Base-by-base conservation (phyloP, 140 eudicot species). In the Flaveria floridana region DNA sequence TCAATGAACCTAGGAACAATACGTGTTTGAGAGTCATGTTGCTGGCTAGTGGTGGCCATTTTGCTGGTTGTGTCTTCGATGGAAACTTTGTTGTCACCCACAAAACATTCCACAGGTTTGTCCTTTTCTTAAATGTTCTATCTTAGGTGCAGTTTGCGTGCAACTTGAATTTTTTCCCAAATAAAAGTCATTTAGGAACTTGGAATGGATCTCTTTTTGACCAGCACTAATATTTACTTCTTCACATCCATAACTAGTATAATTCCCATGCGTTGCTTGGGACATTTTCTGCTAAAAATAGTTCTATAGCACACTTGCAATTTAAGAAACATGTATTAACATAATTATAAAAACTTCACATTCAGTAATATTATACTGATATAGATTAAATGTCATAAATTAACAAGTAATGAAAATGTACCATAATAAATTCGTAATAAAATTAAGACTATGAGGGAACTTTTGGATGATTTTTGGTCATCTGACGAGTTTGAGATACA, bases 11-110 rank as follows among this genome's bases (percentile, higher is more conserved):
- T 48, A 84, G 96, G 79, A 84, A 90, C 82, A 78, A 61, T 66
- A 84, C 90, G 59, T 68, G 67, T 75, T 82, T 93, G 53, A 86
- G 97, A 86, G 70, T 89, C 70, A 81, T 89, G 28, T 88, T 93
- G 84, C 95, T 93, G 51, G 91, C 84, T 14, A 82, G 85, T 72
- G 98, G 96, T 81, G 96, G 95, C 56, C 98, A 89, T 76, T 92
- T 92, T 86, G 91, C 95, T 79, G 98, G 95, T 21, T 89, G 98
- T 80, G 96, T 92, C 16, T 92, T 92, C 80, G 98, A 92, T 83
- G 98, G 98, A 42, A 86, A 80, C 79, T 48, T 81, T 6, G 86
- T 86, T 78, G 88, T 92, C 76, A 87, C 96, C 71, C 96, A 92
- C 73, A 92, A 92, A 79, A 89, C 98, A 41, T 85, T 89, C 84